Conservation (phyloP, 2,329 filamentous ascomycete species). For the Paecilomyces fulvus region DNA sequence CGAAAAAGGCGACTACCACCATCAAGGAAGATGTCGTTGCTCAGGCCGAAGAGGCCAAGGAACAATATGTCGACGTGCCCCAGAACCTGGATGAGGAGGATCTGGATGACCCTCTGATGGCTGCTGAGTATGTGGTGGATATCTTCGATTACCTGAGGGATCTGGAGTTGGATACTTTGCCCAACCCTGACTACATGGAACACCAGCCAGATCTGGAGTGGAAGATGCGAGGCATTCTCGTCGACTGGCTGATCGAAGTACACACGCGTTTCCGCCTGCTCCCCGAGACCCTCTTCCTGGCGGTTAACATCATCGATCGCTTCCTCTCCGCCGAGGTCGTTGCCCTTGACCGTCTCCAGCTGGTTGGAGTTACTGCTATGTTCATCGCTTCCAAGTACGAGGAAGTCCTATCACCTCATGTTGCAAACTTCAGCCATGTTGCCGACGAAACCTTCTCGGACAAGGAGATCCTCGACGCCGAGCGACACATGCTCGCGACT, state of each 20-base stretch:
- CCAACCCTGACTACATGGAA: constrained; percentile 90
- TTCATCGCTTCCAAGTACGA: constrained; percentile 99
- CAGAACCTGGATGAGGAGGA: constrained; percentile 75
- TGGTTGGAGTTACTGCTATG: constrained; percentile 97
- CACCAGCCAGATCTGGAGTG: constrained; percentile 93
- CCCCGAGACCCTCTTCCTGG: constrained; percentile 91
- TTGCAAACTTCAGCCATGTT: constrained; percentile 93
- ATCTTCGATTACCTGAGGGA: constrained; percentile 94
- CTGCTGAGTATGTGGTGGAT: constrained; percentile 91
- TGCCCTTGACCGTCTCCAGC: constrained; percentile 87
- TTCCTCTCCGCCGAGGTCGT: constrained; percentile 95
- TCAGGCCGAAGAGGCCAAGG: constrained; percentile 35
- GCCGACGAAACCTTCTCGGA: constrained; percentile 95
- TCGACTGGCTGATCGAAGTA: constrained; percentile 98
- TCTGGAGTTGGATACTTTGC: constrained; percentile 70
- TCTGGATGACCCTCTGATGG: constrained; percentile 90
- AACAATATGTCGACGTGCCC: constrained; percentile 25
- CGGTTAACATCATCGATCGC: constrained; percentile 96
- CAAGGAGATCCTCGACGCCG: constrained; percentile 91
- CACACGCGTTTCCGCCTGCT: constrained; percentile 94
- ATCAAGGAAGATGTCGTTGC: constrained; percentile 19
- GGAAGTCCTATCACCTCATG: constrained; percentile 92
- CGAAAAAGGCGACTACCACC: constrained; percentile 25
- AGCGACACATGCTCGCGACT: constrained; percentile 83
- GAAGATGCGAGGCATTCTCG: constrained; percentile 95